A percentile compares a stretch with the other conserved stretches of the same genome.
Conservation (phyloP, 2,329 filamentous ascomycete genomes). For the Metarhizium rileyi region DNA sequence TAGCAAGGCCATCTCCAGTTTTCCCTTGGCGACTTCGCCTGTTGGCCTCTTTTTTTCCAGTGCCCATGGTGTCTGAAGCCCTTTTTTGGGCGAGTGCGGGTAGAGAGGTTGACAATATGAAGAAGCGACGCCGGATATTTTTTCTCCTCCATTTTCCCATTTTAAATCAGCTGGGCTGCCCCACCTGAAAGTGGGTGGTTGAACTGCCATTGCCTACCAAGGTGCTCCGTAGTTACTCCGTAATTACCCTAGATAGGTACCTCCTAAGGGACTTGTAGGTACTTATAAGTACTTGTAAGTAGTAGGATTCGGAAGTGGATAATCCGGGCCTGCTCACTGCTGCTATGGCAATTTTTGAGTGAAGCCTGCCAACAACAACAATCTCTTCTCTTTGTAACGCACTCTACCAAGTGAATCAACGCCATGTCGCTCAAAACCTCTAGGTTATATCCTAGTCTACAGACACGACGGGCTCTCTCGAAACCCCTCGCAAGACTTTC, state of each 20-base stretch:
- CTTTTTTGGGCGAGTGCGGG: background rate
- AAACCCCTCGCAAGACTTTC: constrained; percentile 21
- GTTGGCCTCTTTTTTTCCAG: constrained; percentile 80
- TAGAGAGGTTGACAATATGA: background rate
- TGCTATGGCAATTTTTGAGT: background rate
- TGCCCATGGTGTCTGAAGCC: constrained; percentile 53
- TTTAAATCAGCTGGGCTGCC: constrained; percentile 1
- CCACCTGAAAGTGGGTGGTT: background rate
- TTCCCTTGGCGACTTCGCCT: constrained; percentile 81
- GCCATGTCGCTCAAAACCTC: constrained; percentile 20
- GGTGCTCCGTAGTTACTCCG: too few relatives aligned
- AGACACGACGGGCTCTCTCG: constrained; percentile 16
- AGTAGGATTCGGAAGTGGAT: background rate
- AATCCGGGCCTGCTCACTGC: background rate
- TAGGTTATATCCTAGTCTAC: constrained; percentile 16
- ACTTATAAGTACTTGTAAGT: background rate
- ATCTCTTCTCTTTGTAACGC: too few relatives aligned
- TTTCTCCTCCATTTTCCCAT: background rate
- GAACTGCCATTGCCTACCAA: too few relatives aligned
- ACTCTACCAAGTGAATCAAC: background rate
- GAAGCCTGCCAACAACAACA: background rate
- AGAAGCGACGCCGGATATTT: background rate
- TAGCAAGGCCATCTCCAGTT: constrained; percentile 75
- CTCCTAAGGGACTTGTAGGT: too few relatives aligned
- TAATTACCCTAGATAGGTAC: too few relatives aligned